Evolutionary conservation across 176 grass and related monocot species (phyloP).

Genomic region (Juncus effusus): DNA sequence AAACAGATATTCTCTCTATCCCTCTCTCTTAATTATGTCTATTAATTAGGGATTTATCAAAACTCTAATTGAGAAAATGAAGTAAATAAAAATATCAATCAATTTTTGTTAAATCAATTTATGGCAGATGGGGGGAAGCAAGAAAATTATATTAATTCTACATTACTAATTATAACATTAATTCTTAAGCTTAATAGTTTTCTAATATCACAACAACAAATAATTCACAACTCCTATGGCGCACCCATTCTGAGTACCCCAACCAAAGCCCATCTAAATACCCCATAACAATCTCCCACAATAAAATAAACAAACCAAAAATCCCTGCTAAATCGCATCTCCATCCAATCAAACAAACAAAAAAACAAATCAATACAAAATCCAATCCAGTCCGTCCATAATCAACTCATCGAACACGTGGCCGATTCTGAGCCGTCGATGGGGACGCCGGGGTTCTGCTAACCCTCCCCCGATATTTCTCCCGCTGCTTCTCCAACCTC

Average conservation of each 20-base stretch:
- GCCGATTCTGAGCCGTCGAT: background rate
- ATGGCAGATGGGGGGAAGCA: no score
- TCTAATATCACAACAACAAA: background rate
- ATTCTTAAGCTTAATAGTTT: background rate
- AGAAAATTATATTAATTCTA: no score
- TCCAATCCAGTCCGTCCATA: background rate
- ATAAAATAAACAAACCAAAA: background rate
- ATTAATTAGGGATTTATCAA: no score
- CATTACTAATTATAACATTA: background rate
- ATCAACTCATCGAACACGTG: background rate
- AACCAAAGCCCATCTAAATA: background rate
- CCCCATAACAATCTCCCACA: conserved; percentile 3
- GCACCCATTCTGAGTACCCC: background rate
- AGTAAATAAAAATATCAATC: no score
- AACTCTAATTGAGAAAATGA: no score
- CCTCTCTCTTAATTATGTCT: no score
- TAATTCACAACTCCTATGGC: background rate
- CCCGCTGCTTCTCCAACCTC: conserved; percentile 15
- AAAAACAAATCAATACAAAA: background rate
- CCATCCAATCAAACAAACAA: background rate
- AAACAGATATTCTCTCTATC: no score
- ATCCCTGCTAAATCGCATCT: background rate
- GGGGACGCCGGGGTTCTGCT: background rate
- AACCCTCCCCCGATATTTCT: background rate
- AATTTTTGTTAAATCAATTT: no score